Conservation (phyloP, 2,329 filamentous ascomycete genomes). For the Paecilomyces fulvus region DNA sequence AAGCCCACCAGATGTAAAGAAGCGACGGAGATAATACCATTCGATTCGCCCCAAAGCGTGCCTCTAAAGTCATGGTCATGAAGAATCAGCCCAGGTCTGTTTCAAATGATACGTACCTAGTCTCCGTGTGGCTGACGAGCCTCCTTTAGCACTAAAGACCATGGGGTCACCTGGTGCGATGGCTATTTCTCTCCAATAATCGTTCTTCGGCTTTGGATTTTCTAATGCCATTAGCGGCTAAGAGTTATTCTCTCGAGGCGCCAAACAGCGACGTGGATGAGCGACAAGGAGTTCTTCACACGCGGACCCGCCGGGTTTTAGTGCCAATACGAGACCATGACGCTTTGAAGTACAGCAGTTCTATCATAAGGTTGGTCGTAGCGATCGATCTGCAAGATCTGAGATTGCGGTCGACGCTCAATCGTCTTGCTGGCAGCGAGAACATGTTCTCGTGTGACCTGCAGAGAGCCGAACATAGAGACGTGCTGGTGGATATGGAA, state of each 20-base stretch:
- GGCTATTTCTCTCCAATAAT: neutral
- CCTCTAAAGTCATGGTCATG: neutral
- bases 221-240: slow-evolving; percentile 14
- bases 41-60: neutral
- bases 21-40: neutral
- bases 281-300: neutral
- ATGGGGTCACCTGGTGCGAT: neutral
- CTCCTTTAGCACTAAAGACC: neutral
- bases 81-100: neutral
- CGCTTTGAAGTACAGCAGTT: neutral
- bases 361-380: neutral
- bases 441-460: neutral
- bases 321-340: neutral
- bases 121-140: neutral
- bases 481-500: neutral
- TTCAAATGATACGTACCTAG: neutral
- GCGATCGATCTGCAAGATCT: slow-evolving; percentile 1
- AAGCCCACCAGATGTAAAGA: neutral
- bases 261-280: neutral
- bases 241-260: slow-evolving; percentile 7
- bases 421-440: neutral
- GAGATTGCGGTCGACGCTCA: neutral
- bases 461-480: neutral
- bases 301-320: neutral
- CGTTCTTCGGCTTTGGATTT: slow-evolving; percentile 2